These are phyloP conservation scores for Alternaria sp. DNA, from an alignment of 2,329 filamentous ascomycete genomes.

Conservation along the genomic window DNA sequence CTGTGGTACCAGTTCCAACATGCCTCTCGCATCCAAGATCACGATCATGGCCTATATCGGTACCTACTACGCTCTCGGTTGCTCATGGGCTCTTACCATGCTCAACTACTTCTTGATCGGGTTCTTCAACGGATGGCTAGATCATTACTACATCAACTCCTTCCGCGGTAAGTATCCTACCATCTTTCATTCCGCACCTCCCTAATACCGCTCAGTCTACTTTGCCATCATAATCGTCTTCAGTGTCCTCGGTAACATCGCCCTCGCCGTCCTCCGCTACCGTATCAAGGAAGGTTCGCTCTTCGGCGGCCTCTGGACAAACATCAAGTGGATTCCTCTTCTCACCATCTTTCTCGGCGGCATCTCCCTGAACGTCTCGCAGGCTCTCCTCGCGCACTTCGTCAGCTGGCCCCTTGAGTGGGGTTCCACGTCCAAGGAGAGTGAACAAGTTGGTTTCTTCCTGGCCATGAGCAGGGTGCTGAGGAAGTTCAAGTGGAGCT, in stretches of 20 bases:
- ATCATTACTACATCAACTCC: conserved; percentile 81
- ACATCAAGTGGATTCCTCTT: conserved; percentile 70
- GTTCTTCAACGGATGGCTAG: conserved; percentile 76
- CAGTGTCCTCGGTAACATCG: conserved; percentile 67
- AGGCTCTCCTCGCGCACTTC: conserved; percentile 82
- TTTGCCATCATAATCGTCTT: conserved; percentile 71
- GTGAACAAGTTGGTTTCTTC: conserved; percentile 83
- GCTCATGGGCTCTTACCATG: conserved; percentile 71
- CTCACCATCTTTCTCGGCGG: conserved; percentile 85
- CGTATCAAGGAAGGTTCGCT: conserved; percentile 65
- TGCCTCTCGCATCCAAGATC: conserved; percentile 71
- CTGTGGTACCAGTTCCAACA: conserved; percentile 56
- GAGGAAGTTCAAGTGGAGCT: conserved; percentile 73
- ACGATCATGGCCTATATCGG: conserved; percentile 76
- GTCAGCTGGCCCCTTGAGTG: conserved; percentile 86
- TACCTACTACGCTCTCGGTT: conserved; percentile 75
- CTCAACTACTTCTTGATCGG: conserved; percentile 76
- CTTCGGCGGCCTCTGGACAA: conserved; percentile 61
- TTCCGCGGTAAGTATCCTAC: conserved; percentile 59
- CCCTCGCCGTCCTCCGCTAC: conserved; percentile 70
- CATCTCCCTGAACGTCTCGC: conserved; percentile 79
- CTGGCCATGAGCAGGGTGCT: conserved; percentile 82
- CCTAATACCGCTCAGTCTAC: conserved; percentile 55
- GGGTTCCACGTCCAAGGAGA: conserved; percentile 85
- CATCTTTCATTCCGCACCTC: not conserved